Conservation (phyloP, 2,329 filamentous ascomycete species). For the Xylaria sp. region DNA sequence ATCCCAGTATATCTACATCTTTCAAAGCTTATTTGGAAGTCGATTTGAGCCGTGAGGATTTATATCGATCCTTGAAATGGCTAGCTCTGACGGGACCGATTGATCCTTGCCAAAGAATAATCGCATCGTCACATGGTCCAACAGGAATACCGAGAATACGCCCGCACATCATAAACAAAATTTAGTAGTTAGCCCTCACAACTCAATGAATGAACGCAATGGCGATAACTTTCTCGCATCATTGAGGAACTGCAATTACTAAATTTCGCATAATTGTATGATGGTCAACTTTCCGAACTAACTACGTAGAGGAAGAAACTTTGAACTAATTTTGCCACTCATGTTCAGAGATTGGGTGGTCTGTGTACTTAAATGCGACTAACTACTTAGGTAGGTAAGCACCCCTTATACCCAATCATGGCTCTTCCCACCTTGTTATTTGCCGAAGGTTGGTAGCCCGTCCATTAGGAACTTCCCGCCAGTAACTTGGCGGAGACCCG, state of each 20-base stretch:
- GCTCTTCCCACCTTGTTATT: not conserved
- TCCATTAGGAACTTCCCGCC: not conserved
- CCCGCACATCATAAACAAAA: not conserved
- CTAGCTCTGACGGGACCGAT: not conserved
- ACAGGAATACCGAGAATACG: not conserved
- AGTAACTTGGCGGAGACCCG: not conserved
- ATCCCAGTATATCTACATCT: not conserved
- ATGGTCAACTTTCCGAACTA: not conserved
- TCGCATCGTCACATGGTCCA: not conserved
- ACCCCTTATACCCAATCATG: not conserved
- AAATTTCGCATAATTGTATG: not conserved
- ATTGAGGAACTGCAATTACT: not conserved
- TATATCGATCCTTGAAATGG: not conserved
- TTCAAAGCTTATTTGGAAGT: not conserved
- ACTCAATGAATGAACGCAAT: not conserved
- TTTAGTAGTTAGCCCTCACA: not conserved
- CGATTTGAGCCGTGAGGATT: not conserved
- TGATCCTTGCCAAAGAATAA: not conserved
- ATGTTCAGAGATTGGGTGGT: too few relatives aligned
- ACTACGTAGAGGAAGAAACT: not conserved
- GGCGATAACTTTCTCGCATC: not conserved
- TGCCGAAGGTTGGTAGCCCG: not conserved
- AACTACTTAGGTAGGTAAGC: too few relatives aligned
- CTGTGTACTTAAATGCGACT: not conserved
- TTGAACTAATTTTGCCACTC: not conserved